Evolutionary conservation across 1,284 basidiomycete species (phyloP), one percentile per base, ranked within the genome.

Genomic region (Boletus albobrunnescens): DNA sequence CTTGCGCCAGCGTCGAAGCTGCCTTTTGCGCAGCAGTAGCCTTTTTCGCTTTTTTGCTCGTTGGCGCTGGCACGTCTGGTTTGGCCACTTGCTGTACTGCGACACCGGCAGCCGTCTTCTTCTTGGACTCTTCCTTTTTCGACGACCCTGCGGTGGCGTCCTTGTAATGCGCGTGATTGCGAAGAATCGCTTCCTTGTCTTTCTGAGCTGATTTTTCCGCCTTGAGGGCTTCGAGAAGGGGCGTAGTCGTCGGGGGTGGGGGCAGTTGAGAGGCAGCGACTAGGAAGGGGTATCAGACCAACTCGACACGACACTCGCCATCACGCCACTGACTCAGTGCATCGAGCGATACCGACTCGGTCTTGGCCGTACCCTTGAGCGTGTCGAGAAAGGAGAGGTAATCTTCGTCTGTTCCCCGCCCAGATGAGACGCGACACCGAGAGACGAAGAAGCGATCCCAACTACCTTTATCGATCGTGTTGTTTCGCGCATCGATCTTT

Each of bases 191-290:
- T 52, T 84, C 83, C 58, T 81, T 85, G 59, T 87, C 85, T 52
- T 79, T 82, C 56, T 81, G 76, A 0, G 84, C 83, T 5, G 76
- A 75, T 60, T 85, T 87, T 65, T 90, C 84, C 0, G 85, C 85
- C 56, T 88, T 89, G 46, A 96, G 78, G 2, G 91, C 90, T 58
- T 94, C 91, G 27, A 96, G 78, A 20, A 95, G 76, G 0, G 93
- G 93, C 0, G 93, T 95, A 0, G 87, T 86, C 49, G 84, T 91
- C 1, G 89, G 86, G 24, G 69, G 72, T 3, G 80, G 73, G 0
- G 73, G 65, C 0, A 77, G 72, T 53, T 81, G 81, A 4, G 72
- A 73, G 4, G 82, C 75, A 0, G 81, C 77, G 54, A 84, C 84
- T 87, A 6, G 28, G 5, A 14, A 28, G 12, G 11, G 6, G 27